Conservation (phyloP, 768 basidiomycete genomes). For the Pilatotrama ljubarskyi region DNA sequence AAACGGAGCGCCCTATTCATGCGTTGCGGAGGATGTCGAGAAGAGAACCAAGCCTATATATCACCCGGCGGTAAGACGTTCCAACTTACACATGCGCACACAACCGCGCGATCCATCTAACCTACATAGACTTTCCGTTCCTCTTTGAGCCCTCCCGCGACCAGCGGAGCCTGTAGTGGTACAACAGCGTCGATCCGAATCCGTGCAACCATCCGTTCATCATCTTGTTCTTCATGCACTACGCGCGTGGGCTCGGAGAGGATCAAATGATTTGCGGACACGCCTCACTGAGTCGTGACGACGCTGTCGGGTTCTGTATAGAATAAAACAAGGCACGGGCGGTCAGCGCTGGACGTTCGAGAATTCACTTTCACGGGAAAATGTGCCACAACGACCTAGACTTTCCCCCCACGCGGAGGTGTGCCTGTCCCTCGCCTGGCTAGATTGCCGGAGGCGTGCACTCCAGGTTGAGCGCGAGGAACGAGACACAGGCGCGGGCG, state of each 20-base stretch:
- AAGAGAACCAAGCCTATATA: background rate
- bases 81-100: slow-evolving; percentile 3
- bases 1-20: too few relatives aligned
- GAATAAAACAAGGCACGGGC: slow-evolving; percentile 5
- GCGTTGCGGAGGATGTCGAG: background rate
- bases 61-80: background rate
- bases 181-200: background rate
- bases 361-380: background rate
- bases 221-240: background rate
- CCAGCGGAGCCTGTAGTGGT: background rate
- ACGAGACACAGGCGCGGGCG: background rate
- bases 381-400: background rate
- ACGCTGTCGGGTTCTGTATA: slow-evolving; percentile 42
- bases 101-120: background rate
- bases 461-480: background rate
- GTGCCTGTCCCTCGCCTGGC: background rate
- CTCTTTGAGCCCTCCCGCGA: background rate
- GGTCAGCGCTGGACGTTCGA: slow-evolving; percentile 8
- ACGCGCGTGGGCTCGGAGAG: background rate
- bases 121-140: background rate
- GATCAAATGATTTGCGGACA: background rate
- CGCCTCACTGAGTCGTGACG: slow-evolving; percentile 42
- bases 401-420: background rate
- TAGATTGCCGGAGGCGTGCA: background rate
- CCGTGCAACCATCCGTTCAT: background rate